Evolutionary conservation across 2,329 filamentous ascomycete genomes (phyloP).

Genomic region (Nemania bipapillata): DNA sequence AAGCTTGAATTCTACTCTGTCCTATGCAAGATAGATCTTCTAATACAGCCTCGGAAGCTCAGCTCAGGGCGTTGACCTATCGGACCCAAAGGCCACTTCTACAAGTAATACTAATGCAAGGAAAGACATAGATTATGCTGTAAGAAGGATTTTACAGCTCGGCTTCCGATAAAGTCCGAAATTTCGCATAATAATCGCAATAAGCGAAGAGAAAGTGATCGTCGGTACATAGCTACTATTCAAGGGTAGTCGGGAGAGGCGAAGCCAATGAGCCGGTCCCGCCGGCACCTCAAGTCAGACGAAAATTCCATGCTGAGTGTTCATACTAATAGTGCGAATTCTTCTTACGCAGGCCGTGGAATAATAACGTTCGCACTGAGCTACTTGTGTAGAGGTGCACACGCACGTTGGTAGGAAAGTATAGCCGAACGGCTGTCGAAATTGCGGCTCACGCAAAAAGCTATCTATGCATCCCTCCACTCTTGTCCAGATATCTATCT

Average conservation of each 20-base stretch:
- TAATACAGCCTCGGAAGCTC: neutral
- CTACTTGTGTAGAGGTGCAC: too few species aligned
- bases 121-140: neutral
- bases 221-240: neutral
- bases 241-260: neutral
- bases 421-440: neutral
- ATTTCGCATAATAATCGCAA: conserved; percentile 6
- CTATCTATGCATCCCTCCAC: neutral
- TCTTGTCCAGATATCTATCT: neutral
- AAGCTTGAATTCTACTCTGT: neutral
- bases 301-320: neutral
- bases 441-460: neutral
- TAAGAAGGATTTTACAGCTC: conserved; percentile 1
- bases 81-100: too few species aligned
- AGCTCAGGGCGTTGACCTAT: neutral
- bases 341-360: neutral
- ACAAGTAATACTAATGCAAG: neutral
- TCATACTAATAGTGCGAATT: neutral
- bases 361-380: neutral
- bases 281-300: neutral
- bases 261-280: neutral
- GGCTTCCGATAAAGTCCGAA: conserved; percentile 2
- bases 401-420: neutral
- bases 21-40: neutral
- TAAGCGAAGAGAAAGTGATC: neutral